Percentiles rank a stretch among this genome's conserved stretches.
Evolutionary conservation across 108 stramenopile species (phyloP).

Genomic region (Cylindrotheca fusiformis): DNA sequence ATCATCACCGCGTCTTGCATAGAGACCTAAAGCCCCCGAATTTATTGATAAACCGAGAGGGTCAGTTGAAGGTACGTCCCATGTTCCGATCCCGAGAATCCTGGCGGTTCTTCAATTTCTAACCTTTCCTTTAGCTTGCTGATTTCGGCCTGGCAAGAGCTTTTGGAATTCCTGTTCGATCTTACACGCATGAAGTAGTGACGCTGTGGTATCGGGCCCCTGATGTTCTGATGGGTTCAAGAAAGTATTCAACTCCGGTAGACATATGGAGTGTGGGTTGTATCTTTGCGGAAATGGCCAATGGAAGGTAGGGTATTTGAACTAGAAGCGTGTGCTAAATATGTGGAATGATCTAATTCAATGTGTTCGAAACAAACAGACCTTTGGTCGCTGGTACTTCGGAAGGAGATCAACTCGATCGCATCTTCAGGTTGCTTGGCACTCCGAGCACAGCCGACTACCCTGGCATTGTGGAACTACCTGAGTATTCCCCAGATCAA

Average conservation of each 20-base stretch:
- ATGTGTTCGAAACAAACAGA: constrained; percentile 19
- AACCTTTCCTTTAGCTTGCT: constrained; percentile 35
- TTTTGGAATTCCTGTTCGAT: constrained; percentile 96
- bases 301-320: constrained; percentile 50
- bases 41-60: constrained; percentile 95
- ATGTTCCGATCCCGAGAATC: too few species aligned
- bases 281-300: constrained; percentile 98
- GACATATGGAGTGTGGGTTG: constrained; percentile 99
- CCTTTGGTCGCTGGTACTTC: constrained; percentile 89
- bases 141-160: constrained; percentile 99
- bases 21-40: constrained; percentile 95
- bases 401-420: constrained; percentile 89
- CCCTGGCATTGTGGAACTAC: constrained; percentile 92
- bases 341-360: too few species aligned
- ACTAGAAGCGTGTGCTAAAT: neutral
- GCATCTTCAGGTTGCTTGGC: constrained; percentile 89
- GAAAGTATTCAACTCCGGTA: constrained; percentile 97
- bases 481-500: constrained; percentile 76
- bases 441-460: constrained; percentile 77
- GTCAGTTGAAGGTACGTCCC: constrained; percentile 86
- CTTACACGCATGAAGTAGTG: constrained; percentile 95
- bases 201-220: constrained; percentile 99
- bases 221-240: constrained; percentile 95
- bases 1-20: constrained; percentile 96
- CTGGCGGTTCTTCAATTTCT: too few species aligned